Evolutionary conservation across 177 flowering plant species (phyloP), one percentile per base, ranked within the genome.

Genomic region (Tripterygium wilfordii): DNA sequence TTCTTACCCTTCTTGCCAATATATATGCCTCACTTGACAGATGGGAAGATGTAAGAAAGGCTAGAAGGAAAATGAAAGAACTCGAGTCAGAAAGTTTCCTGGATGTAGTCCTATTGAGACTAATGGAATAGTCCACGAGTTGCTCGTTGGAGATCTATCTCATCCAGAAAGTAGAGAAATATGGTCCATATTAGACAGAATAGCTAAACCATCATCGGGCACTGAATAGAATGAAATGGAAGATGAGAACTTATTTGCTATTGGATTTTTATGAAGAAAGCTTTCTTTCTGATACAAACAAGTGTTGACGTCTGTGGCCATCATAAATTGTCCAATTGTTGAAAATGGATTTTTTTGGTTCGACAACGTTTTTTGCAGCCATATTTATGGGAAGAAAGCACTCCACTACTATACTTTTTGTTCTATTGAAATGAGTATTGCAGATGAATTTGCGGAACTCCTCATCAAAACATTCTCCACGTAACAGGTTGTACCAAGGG

Each of bases 61-160:
- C 77, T 54, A 80, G 96, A 62, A 61, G 51, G 63, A 72, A 65
- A 52, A 85, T 88, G 94, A 78, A 72, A 62, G 66, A 51, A 42
- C 51, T 71, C 1, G 84, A 20, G 59, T 80, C 2, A 69, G 49
- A 57, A 88, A 85, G 65, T 45, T 58, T 2, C 90, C 88, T 45
- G 96, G 88, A 4, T 82, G 88, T 51, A 88, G 96, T 61, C 74
- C 71, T n/a, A 65, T 87, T 53, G n/a, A n/a, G n/a, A 69, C 75
- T 32, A 46, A 70, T 67, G 81, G 82, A 5, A 35, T 47, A 40
- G 66, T 73, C 24, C 78, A 69, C 54, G 80, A 81, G 55, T 78
- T 82, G 56, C 53, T 77, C 45, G 82, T 68, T 19, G 74, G 75
- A 44, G 80, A 76, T 53, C 49, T 61, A 32, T 71, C 75, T 45